Conservation (phyloP, 768 basidiomycete species). For the Pleurotus sapidus region DNA sequence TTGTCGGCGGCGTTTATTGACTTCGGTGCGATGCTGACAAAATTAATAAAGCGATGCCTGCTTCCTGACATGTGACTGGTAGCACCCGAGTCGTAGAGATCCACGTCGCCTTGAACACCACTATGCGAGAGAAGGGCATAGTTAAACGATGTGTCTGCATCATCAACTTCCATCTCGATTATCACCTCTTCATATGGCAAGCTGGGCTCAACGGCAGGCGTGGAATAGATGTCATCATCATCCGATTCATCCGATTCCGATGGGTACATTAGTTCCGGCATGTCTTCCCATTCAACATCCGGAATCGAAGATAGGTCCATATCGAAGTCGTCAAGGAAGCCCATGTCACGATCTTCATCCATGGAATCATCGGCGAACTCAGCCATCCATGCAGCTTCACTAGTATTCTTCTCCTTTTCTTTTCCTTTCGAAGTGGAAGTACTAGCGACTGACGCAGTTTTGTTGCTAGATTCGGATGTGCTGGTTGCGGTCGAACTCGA, state of each 20-base stretch:
- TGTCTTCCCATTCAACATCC: not conserved
- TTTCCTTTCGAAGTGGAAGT: conserved; percentile 3
- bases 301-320: not conserved
- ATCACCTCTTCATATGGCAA: not conserved
- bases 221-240: not conserved
- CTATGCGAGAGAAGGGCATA: not conserved
- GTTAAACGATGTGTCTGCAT: not conserved
- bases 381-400: not conserved
- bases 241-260: not conserved
- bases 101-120: conserved; percentile 14
- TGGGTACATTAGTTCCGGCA: not conserved
- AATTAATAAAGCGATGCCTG: conserved; percentile 26
- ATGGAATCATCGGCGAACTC: not conserved
- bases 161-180: not conserved
- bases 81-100: conserved; percentile 35
- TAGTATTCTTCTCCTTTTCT: not conserved
- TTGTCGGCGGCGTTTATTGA: conserved; percentile 29
- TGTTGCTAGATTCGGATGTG: conserved; percentile 11
- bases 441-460: not conserved
- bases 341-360: not conserved
- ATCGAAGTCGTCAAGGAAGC: not conserved
- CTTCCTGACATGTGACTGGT: conserved; percentile 32
- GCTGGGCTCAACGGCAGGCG: not conserved
- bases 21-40: conserved; percentile 18
- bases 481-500: not conserved